Percentiles rank a stretch among this genome's conserved stretches.
These are phyloP conservation scores for Verticillium tricorpus DNA, from an alignment of 2,329 filamentous ascomycete genomes.

Conservation along the genomic window DNA sequence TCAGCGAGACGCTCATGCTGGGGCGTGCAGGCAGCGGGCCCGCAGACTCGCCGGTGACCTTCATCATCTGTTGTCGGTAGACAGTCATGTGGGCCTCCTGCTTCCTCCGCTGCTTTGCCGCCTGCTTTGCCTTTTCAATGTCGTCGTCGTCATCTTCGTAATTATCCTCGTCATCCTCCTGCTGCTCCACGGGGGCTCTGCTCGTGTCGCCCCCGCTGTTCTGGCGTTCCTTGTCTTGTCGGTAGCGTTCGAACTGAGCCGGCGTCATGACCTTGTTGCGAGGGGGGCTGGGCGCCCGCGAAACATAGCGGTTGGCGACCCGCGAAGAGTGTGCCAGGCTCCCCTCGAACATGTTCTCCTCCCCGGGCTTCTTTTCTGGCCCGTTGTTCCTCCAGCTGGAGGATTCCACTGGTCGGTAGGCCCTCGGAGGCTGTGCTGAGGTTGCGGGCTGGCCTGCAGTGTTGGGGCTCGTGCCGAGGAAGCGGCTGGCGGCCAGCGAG, in stretches of 20 bases:
- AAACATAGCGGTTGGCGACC: constrained; percentile 28
- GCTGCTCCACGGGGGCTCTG: constrained; percentile 45
- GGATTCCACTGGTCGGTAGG: not conserved
- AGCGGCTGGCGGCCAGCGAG: constrained; percentile 44
- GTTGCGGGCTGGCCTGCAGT: constrained; percentile 15
- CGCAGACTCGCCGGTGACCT: constrained; percentile 73
- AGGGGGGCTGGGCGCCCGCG: constrained; percentile 32
- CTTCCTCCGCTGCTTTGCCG: constrained; percentile 74
- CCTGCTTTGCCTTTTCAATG: constrained; percentile 65
- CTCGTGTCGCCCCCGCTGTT: constrained; percentile 33
- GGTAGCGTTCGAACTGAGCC: constrained; percentile 78
- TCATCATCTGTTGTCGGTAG: constrained; percentile 95
- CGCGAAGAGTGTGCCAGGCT: constrained; percentile 33
- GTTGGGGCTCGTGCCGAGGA: constrained; percentile 24
- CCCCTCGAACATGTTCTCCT: constrained; percentile 54
- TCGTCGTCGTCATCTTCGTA: constrained; percentile 78
- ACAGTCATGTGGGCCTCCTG: constrained; percentile 88
- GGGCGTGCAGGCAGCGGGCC: constrained; percentile 46
- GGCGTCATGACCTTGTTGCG: constrained; percentile 84
- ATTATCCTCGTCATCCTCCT: constrained; percentile 59
- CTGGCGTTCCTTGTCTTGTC: constrained; percentile 66
- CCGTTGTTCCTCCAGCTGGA: constrained; percentile 10
- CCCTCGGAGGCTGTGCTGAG: constrained; percentile 29
- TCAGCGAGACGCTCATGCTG: constrained; percentile 52
- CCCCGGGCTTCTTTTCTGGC: constrained; percentile 29